Evolutionary conservation across 495 filamentous ascomycete genomes (phyloP).

Genomic region (Penicillium canescens): DNA sequence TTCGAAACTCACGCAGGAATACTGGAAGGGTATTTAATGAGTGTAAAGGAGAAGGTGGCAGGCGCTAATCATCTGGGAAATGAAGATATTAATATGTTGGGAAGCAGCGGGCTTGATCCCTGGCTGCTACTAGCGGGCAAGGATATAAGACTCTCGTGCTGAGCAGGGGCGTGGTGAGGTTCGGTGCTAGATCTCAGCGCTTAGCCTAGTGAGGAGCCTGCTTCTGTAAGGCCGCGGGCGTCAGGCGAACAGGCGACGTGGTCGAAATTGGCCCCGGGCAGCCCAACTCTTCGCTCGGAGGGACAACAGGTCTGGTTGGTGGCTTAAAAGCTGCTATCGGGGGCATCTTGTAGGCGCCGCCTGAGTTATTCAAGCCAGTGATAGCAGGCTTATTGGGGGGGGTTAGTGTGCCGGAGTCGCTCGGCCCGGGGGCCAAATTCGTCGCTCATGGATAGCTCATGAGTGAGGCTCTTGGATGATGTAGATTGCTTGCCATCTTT

Average conservation of each 20-base stretch:
- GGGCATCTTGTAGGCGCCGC: too few species aligned
- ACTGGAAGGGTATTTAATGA: slow-evolving; percentile 12
- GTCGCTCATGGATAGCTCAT: too few species aligned
- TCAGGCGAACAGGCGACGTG: slow-evolving; percentile 15
- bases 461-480: too few species aligned
- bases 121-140: slow-evolving; percentile 13
- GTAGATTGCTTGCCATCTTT: too few species aligned
- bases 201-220: slow-evolving; percentile 11
- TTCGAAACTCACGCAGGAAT: slow-evolving; percentile 14
- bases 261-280: slow-evolving; percentile 12
- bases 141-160: slow-evolving; percentile 4
- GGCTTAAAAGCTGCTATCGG: too few species aligned
- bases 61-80: slow-evolving; percentile 12
- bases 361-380: too few species aligned
- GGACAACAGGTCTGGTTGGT: too few species aligned
- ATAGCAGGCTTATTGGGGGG: too few species aligned
- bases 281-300: too few species aligned
- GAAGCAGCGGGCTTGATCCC: slow-evolving; percentile 13
- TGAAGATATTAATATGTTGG: slow-evolving; percentile 8
- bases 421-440: too few species aligned
- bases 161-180: slow-evolving; percentile 1
- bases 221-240: slow-evolving; percentile 8
- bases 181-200: slow-evolving; percentile 9
- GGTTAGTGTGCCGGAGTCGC: too few species aligned
- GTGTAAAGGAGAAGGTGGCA: slow-evolving; percentile 10